phyloP scores from a whole-genome alignment of 768 basidiomycete species.

The Suillus decipiens region DNA sequence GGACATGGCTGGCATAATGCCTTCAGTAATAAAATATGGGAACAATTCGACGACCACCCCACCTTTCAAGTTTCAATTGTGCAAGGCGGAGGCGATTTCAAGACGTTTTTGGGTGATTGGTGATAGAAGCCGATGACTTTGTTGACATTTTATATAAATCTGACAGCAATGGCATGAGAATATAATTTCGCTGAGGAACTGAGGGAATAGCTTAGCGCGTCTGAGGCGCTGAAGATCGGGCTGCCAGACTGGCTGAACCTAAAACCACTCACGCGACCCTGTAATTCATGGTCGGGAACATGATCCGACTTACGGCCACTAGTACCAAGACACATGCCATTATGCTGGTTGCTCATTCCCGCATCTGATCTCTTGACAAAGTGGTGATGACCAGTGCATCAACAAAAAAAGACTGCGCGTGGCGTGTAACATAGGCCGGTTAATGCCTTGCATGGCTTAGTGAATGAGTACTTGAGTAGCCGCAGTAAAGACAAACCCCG shows the following conservation, averaged over 20 bases:
- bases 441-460: too few species aligned
- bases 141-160: background rate
- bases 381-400: too few species aligned
- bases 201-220: too few species aligned
- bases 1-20: conserved; percentile 7
- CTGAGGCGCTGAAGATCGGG: too few species aligned
- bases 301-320: background rate
- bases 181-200: too few species aligned
- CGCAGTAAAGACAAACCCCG: too few species aligned
- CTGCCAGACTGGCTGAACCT: too few species aligned
- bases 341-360: background rate
- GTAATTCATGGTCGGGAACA: background rate
- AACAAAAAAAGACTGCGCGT: too few species aligned
- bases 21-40: background rate
- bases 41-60: background rate
- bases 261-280: background rate
- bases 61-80: background rate
- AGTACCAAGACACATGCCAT: background rate
- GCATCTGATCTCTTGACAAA: background rate
- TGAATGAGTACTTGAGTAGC: too few species aligned
- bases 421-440: too few species aligned
- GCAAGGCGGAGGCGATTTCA: background rate
- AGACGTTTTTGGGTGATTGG: background rate
- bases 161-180: background rate
- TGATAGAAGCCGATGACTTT: background rate